Conservation (phyloP, 139 green algal genomes). For the Spirogloea muscicola region DNA sequence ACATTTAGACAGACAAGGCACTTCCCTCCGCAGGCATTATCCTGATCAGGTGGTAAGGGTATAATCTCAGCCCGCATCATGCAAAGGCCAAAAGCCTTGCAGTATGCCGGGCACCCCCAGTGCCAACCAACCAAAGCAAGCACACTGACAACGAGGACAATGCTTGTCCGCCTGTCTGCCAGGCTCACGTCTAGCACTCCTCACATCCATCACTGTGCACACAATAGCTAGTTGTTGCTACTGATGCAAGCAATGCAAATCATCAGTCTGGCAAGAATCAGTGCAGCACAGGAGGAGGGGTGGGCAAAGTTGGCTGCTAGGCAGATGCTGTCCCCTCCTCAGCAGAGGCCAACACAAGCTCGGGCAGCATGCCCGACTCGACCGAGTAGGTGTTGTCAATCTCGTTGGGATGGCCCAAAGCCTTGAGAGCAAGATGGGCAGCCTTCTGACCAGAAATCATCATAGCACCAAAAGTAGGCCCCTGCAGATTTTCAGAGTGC, state of each 20-base stretch:
- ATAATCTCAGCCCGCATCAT: conserved; percentile 29
- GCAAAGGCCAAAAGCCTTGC: neutral
- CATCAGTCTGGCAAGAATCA: neutral
- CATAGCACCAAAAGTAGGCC: conserved; percentile 96
- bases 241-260: neutral
- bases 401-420: conserved; percentile 56
- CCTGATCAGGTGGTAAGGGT: conserved; percentile 47
- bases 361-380: neutral
- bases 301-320: conserved; percentile 6
- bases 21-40: conserved; percentile 49
- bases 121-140: conserved; percentile 9
- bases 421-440: conserved; percentile 80
- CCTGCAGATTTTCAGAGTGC: conserved; percentile 48
- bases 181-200: neutral
- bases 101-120: conserved; percentile 11
- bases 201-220: neutral
- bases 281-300: neutral
- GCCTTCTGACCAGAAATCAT: conserved; percentile 88
- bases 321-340: conserved; percentile 32
- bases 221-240: neutral
- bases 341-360: conserved; percentile 38
- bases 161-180: neutral
- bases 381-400: conserved; percentile 24
- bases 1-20: no score
- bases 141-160: neutral